These are phyloP conservation scores for Flaveria linearis DNA, from an alignment of 129 eudicot genomes.

Conservation along the genomic window DNA sequence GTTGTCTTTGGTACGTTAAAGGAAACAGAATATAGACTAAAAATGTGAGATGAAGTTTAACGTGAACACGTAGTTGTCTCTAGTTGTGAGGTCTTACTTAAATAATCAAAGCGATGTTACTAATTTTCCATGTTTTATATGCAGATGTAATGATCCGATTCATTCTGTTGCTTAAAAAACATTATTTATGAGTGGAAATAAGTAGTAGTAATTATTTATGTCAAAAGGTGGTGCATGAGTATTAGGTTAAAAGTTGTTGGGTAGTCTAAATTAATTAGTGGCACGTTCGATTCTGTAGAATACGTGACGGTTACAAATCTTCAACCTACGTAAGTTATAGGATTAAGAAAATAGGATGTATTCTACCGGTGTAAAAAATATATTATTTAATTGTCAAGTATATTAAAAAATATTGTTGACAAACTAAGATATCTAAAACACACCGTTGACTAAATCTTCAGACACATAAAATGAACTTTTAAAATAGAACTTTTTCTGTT, in stretches of 20 bases:
- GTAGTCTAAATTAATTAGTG: conserved; percentile 19
- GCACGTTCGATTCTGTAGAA: conserved; percentile 17
- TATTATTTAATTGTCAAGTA: background rate
- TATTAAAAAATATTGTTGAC: background rate
- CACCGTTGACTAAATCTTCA: background rate
- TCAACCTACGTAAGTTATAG: conserved; percentile 5
- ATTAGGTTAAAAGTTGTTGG: conserved; percentile 39
- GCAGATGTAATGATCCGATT: conserved; percentile 20
- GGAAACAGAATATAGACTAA: background rate
- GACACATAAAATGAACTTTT: background rate
- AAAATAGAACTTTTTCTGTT: background rate
- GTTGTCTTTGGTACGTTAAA: background rate
- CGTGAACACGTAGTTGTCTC: conserved; percentile 7
- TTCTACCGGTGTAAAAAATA: background rate
- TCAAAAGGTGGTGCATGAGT: conserved; percentile 14
- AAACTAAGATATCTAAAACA: background rate
- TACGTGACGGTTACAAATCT: conserved; percentile 8
- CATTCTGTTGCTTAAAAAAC: conserved; percentile 3
- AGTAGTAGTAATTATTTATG: background rate
- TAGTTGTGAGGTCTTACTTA: background rate
- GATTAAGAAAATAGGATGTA: background rate
- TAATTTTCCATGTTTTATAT: background rate
- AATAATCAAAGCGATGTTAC: conserved; percentile 14
- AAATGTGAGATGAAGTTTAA: background rate
- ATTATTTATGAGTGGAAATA: background rate